Evolutionary conservation across 192 early-diverging fungal genomes (phyloP), one percentile per base, ranked within the genome.

Genomic region (Gryganskiella cystojenkinii): DNA sequence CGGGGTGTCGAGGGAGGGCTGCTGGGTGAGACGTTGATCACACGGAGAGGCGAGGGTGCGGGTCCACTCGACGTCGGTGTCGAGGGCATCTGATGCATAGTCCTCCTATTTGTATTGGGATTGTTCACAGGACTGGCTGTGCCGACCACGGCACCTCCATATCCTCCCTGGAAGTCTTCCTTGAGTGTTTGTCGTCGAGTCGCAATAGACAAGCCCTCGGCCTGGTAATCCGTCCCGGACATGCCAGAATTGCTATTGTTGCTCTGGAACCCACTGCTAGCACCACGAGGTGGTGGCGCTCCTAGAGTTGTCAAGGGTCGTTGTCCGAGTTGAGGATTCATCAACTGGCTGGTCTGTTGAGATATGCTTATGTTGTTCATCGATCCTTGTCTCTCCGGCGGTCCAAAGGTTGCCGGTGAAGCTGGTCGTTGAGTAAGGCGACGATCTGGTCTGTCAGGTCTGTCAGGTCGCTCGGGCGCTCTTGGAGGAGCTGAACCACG

Each of bases 121-220:
- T 63, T 49, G 46, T 31, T 64, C 2, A 58, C n/a, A 28, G 51
- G 58, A 56, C 47, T 67, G 3, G 58, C 58, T 19, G 53, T 67
- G 14, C 66, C 67, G 13, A 69, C 34, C 19, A 78, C 61, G 17
- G 67, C 66, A 20, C 67, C 66, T 13, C 74, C 74, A 54, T 69
- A 78, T 17, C 61, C 67, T 31, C 74, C 66, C 31, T 78, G 74
- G 44, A 68, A 76, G 25, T 76, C 65, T 22, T 76, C 73, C 19
- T 61, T 61, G 52, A 76, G 25, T 24, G 74, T 78, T 25, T 78
- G 74, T 11, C 74, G 65, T 22, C 74, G 27, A 0, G 74, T 64
- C 1, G 74, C 74, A 4, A 69, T 46, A 0, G 74, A 64, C 1
- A 69, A 46, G 20, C 74, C 74, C 5, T 78, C 74, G 7, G 43